Conservation (phyloP, 805 yeast genomes). For the Ogataea minuta region DNA sequence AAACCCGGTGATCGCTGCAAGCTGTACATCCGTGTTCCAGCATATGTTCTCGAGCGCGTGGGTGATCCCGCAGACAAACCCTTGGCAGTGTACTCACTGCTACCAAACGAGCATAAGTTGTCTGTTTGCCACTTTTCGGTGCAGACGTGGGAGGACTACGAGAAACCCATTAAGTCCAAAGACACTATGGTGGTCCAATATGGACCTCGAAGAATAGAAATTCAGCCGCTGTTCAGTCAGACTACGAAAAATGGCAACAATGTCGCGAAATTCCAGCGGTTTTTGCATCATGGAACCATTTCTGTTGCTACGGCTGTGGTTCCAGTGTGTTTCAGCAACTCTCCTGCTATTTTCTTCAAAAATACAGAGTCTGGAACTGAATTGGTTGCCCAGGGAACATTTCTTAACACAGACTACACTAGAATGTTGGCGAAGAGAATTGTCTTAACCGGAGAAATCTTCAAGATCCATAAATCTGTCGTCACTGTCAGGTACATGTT, state of each 20-base stretch:
- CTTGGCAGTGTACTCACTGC: slow-evolving; percentile 67
- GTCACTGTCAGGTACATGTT: slow-evolving; percentile 97
- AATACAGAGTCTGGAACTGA: slow-evolving; percentile 50
- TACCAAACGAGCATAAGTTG: slow-evolving; percentile 82
- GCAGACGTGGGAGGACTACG: slow-evolving; percentile 87
- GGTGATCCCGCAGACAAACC: slow-evolving; percentile 46
- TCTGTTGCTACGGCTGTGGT: slow-evolving; percentile 84
- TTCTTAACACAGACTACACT: slow-evolving; percentile 79
- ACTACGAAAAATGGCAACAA: slow-evolving; percentile 75
- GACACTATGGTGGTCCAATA: slow-evolving; percentile 83
- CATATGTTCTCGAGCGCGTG: slow-evolving; percentile 41
- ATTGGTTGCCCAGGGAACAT: slow-evolving; percentile 86
- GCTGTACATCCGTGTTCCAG: slow-evolving; percentile 59
- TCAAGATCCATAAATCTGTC: slow-evolving; percentile 88
- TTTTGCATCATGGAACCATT: slow-evolving; percentile 71
- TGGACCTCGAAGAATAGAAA: slow-evolving; percentile 85
- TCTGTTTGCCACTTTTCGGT: slow-evolving; percentile 81
- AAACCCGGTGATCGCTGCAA: slow-evolving; percentile 64
- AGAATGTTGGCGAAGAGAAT: slow-evolving; percentile 86
- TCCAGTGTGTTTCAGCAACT: slow-evolving; percentile 78
- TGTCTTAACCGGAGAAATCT: slow-evolving; percentile 89
- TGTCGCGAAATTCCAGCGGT: slow-evolving; percentile 83
- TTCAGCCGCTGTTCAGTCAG: slow-evolving; percentile 81
- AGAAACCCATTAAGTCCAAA: slow-evolving; percentile 80
- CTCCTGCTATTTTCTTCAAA: slow-evolving; percentile 83